Evolutionary conservation across 1,139 yeast species (phyloP), one percentile per base, ranked within the genome.

Genomic region (Protomyces pachydermus): DNA sequence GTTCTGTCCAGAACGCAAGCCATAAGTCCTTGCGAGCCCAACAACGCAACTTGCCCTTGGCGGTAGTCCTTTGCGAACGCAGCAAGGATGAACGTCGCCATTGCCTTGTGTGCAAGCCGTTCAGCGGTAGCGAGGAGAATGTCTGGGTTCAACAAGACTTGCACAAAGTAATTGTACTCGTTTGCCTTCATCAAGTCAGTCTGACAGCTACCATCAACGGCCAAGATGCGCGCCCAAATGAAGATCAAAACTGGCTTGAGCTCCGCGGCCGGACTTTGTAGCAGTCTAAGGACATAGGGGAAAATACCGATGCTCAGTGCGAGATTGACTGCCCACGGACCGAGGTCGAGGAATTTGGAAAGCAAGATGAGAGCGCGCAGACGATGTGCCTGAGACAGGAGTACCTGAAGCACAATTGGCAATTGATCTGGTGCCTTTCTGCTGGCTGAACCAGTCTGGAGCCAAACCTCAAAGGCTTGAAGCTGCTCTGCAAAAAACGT

Each of bases 151-250:
- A 84, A 83, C 50, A 93, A 77, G 71, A 93, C 89, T 68, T 86
- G 84, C 64, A 90, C 84, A 73, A 93, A 93, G 74, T 93, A 95
- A 70, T 86, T 85, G 74, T 85, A 93, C 0, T 97, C 97, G 71
- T 87, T 88, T 72, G 93, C 98, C 71, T 91, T 91, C 69, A 95
- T 83, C 53, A 93, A 80, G 72, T 93, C 99, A 69, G 87, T 91
- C 73, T 95, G 98, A 1, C 97, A 91, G 70, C 88, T 87, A 68
- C 84, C 83, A 74, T 93, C 98, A 25, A 93, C 95, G 2, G 98
- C 95, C 95, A 93, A 89, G 32, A 93, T 90, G 69, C 98, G 80
- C 0, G 98, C 97, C 99, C 99, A 93, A 65, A 93, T 93, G 71
- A 91, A 95, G 1, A 95, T 93, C 66, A 93, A 77, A 2, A 93